Base-by-base conservation (phyloP, 805 yeast species). In the Candida boidinii region DNA sequence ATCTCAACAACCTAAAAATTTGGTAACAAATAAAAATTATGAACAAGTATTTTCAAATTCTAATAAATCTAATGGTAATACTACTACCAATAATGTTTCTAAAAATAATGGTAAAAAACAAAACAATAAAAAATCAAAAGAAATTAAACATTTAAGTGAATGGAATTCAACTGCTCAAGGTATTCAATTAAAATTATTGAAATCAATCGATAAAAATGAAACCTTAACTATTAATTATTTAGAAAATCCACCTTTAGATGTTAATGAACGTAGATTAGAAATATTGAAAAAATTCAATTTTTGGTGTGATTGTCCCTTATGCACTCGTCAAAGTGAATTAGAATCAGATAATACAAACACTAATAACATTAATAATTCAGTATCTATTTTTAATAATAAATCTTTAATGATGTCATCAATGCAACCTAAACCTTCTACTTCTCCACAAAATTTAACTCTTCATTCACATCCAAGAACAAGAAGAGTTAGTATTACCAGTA, bases 21-120 rank as follows among this genome's bases (percentile, higher is more conserved):
- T 42, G 49, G 11, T 47, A 42, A 25, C 26, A 23, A 10, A 30
- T 40, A 8, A 36, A 37, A 13, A 36, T 39, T 8, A 31, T 28
- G 18, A 49, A 48, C 26, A 42, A 42, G 28, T 33, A 51, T 4
- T 27, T 53, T n/a, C 43, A 44, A 21, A 39, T 52, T 15, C 33
- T 42, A 4, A 49, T 42, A 19, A 25, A 21, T 9, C 19, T 20
- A 10, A n/a, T 26, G 13, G 4, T 46, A 10, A 23, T 26, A 5
- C 25, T 13, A 13, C 23, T 22, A 6, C 21, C 35, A 8, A 15
- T 4, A 7, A 20, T 46, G n/a, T 6, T 32, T 1, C n/a, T 46
- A 6, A 27, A 10, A 8, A 12, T 17, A 4, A 7, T 10, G 15
- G 10, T n/a, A 25, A 26, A 5, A 26, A 26, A 5, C 15, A 15